Conservation (phyloP, 805 yeast species). For the Starmerella etchellsii region DNA sequence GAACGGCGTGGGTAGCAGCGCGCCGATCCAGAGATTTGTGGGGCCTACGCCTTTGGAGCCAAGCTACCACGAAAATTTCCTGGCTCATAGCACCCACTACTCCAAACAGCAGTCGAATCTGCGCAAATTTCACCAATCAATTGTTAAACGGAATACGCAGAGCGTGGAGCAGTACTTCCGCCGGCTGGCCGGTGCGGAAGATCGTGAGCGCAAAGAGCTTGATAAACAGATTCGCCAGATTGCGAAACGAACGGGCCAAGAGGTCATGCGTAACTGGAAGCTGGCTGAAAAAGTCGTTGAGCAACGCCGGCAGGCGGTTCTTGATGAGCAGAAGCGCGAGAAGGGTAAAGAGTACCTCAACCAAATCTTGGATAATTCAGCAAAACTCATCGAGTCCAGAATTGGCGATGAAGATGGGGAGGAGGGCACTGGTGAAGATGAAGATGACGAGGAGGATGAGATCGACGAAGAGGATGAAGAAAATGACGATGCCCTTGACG, state of each 20-base stretch:
- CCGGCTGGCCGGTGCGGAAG: constrained; percentile 77
- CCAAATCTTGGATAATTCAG: constrained; percentile 80
- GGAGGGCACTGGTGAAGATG: constrained; percentile 23
- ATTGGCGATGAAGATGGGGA: constrained; percentile 33
- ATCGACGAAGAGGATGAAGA: constrained; percentile 22
- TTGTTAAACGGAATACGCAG: constrained; percentile 57
- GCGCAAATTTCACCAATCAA: constrained; percentile 49
- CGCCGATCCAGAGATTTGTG: constrained; percentile 33
- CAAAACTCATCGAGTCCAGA: constrained; percentile 80
- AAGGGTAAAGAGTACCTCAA: constrained; percentile 79
- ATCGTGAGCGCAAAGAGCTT: constrained; percentile 59
- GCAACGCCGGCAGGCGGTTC: constrained; percentile 51
- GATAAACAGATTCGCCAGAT: constrained; percentile 56
- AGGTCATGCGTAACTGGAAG: constrained; percentile 82
- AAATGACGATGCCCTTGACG: constrained; percentile 22
- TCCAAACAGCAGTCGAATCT: constrained; percentile 58
- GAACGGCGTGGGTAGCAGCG: constrained; percentile 14
- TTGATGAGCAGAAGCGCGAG: constrained; percentile 60
- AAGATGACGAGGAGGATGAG: constrained; percentile 23
- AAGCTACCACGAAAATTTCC: constrained; percentile 58
- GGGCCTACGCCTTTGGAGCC: constrained; percentile 35
- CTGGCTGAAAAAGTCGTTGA: constrained; percentile 67
- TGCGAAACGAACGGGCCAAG: constrained; percentile 70
- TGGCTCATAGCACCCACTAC: constrained; percentile 61
- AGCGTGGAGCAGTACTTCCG: constrained; percentile 82